Percentiles rank a stretch among this genome's conserved stretches.
Evolutionary conservation across 768 basidiomycete genomes (phyloP).

Genomic region (Sporobolomyces pararoseus): DNA sequence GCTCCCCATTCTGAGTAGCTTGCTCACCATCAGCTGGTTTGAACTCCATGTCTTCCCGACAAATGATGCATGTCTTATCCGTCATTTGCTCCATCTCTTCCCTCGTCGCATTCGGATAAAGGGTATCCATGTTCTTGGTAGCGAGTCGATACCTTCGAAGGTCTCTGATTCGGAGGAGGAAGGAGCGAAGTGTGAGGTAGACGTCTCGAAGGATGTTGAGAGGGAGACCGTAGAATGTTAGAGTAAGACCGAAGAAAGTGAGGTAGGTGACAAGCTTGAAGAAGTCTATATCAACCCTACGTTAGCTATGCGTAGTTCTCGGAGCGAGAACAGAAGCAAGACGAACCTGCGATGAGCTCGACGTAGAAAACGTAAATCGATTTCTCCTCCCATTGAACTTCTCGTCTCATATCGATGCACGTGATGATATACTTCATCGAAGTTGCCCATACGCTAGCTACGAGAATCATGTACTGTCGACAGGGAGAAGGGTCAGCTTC

Average conservation of each 20-base stretch:
- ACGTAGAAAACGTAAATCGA: constrained; percentile 96
- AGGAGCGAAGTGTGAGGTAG: constrained; percentile 89
- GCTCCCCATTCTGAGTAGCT: constrained; percentile 41
- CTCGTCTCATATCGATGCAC: constrained; percentile 67
- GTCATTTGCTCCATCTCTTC: constrained; percentile 75
- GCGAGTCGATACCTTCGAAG: constrained; percentile 88
- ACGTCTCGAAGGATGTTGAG: constrained; percentile 96
- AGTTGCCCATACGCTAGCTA: constrained; percentile 72
- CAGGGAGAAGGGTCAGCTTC: neutral
- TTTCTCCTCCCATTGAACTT: constrained; percentile 94
- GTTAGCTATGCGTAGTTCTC: no score
- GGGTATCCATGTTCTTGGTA: constrained; percentile 90
- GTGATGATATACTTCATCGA: constrained; percentile 79
- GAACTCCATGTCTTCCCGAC: constrained; percentile 83
- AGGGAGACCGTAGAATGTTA: constrained; percentile 89
- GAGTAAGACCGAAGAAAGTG: constrained; percentile 86
- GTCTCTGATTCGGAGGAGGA: constrained; percentile 78
- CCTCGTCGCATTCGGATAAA: constrained; percentile 86
- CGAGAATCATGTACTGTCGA: constrained; percentile 76
- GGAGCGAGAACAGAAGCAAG: neutral
- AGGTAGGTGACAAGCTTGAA: constrained; percentile 87
- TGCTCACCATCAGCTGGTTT: constrained; percentile 42
- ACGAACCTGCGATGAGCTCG: constrained; percentile 79
- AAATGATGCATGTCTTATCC: constrained; percentile 95
- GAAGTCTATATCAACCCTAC: constrained; percentile 77